Evolutionary conservation across 352 stramenopile species (phyloP).

Genomic region (Globisporangium uncinulatum): DNA sequence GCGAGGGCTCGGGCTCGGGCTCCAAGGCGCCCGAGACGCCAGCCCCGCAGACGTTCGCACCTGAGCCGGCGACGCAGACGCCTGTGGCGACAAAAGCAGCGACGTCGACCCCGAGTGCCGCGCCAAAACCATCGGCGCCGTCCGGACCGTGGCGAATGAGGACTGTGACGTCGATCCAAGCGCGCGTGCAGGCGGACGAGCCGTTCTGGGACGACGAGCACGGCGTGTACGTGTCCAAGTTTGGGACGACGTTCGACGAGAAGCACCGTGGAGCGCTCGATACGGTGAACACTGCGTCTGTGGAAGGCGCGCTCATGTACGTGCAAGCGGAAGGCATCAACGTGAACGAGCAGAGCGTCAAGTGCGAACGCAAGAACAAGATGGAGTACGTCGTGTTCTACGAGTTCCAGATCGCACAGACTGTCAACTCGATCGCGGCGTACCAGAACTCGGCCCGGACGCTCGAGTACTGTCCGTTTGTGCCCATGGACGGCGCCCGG

Average conservation of each 20-base stretch:
- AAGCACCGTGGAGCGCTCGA: constrained; percentile 32
- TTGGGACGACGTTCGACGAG: constrained; percentile 20
- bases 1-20: neutral
- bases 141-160: constrained; percentile 6
- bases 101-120: neutral
- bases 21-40: constrained; percentile 1
- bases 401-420: constrained; percentile 22
- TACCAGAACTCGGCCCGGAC: constrained; percentile 12
- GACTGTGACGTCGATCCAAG: constrained; percentile 23
- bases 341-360: constrained; percentile 14
- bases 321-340: constrained; percentile 74
- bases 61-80: neutral
- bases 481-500: constrained; percentile 7
- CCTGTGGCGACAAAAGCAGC: neutral
- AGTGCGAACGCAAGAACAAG: constrained; percentile 28
- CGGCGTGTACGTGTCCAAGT: constrained; percentile 18
- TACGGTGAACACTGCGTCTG: constrained; percentile 66
- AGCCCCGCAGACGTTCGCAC: neutral
- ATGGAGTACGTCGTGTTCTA: constrained; percentile 31
- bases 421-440: constrained; percentile 12
- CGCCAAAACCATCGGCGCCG: neutral
- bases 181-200: constrained; percentile 24
- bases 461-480: constrained; percentile 12
- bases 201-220: constrained; percentile 24
- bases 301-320: constrained; percentile 78